These are phyloP conservation scores for Tuber microsphaerosporum DNA, from an alignment of 495 filamentous ascomycete genomes.

Conservation along the genomic window DNA sequence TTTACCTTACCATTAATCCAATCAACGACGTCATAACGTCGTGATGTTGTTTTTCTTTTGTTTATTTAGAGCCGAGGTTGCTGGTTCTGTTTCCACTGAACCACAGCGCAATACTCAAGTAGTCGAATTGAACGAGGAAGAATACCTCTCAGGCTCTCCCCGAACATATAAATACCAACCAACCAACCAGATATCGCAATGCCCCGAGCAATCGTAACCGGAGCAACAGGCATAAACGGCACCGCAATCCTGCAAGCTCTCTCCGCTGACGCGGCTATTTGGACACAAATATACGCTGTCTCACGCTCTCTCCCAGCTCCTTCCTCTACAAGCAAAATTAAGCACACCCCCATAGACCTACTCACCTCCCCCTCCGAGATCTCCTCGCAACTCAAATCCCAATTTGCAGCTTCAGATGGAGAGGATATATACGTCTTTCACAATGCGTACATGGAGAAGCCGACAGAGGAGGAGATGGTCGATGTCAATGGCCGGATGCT, in stretches of 20 bases:
- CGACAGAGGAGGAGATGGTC: constrained; percentile 46
- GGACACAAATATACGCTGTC: constrained; percentile 46
- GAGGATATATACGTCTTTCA: constrained; percentile 45
- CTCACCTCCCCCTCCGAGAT: constrained; percentile 23
- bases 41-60: not conserved
- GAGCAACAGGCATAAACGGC: constrained; percentile 48
- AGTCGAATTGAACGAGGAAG: not conserved
- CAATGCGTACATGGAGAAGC: constrained; percentile 44
- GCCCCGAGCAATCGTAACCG: constrained; percentile 45
- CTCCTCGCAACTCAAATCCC: not conserved
- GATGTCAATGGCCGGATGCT: constrained; percentile 49
- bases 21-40: not conserved
- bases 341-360: constrained; percentile 48
- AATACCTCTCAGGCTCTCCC: not conserved
- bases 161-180: not conserved
- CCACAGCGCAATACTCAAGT: constrained; percentile 7
- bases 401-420: constrained; percentile 32
- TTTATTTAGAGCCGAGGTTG: not conserved
- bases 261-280: constrained; percentile 42
- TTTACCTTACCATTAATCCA: not conserved
- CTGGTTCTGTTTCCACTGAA: not conserved
- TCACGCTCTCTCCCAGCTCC: constrained; percentile 42
- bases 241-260: constrained; percentile 46
- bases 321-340: constrained; percentile 39
- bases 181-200: constrained; percentile 22